phyloP scores from a whole-genome alignment of 495 filamentous ascomycete species.

The Barbatosphaeria neglecta region DNA sequence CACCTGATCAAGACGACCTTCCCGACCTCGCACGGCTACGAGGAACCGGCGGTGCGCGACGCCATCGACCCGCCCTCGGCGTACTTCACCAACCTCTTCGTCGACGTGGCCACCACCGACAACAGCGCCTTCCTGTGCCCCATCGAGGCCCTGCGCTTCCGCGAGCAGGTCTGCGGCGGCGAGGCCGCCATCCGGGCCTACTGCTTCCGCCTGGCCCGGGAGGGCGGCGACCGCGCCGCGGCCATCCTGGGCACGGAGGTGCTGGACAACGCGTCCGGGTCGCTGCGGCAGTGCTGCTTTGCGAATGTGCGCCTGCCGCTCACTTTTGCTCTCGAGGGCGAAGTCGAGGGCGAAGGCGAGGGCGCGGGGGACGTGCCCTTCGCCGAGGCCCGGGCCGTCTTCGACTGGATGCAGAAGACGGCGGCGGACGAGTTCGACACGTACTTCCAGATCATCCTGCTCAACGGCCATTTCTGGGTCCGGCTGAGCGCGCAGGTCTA shows the following conservation, averaged over 20 bases:
- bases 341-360: conserved; percentile 12
- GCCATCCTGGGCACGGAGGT: conserved; percentile 54
- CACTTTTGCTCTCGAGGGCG: conserved; percentile 3
- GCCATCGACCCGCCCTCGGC: conserved; percentile 2
- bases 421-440: conserved; percentile 39
- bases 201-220: conserved; percentile 37
- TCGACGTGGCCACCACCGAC: conserved; percentile 62
- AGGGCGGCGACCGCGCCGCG: conserved; percentile 47
- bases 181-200: conserved; percentile 57
- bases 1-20: conserved; percentile 53
- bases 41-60: conserved; percentile 6
- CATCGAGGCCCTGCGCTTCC: conserved; percentile 52
- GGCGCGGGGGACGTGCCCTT: conserved; percentile 11
- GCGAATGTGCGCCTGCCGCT: conserved; percentile 61
- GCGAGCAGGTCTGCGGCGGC: conserved; percentile 58
- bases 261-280: conserved; percentile 37
- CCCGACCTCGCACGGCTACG: conserved; percentile 53
- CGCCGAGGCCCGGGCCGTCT: conserved; percentile 21
- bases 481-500: conserved; percentile 60
- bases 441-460: conserved; percentile 46
- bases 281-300: conserved; percentile 31
- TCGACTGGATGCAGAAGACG: conserved; percentile 43
- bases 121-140: conserved; percentile 54
- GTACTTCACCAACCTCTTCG: conserved; percentile 53
- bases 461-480: conserved; percentile 47